Evolutionary conservation across 345 rosid species (phyloP).

Genomic region (Lumnitzera littorea): DNA sequence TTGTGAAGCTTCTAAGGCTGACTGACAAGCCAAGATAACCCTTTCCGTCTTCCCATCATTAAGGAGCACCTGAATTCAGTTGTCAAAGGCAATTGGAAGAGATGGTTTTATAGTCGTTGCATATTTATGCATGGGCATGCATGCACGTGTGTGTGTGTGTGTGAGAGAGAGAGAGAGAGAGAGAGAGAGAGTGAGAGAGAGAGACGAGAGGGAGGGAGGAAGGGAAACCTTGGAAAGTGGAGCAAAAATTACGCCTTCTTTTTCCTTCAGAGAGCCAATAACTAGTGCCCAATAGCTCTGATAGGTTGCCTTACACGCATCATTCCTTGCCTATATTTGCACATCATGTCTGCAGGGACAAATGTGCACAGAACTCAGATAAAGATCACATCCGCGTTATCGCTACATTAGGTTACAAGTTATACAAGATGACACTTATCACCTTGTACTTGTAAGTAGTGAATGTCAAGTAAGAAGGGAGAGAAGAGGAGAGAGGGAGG

Average conservation of each 20-base stretch:
- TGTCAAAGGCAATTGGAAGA: not conserved
- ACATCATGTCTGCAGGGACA: not conserved
- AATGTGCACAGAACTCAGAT: too few species aligned
- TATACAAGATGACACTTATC: not conserved
- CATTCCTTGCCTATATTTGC: constrained; percentile 60
- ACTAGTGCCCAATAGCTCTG: constrained; percentile 88
- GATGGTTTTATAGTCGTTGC: not conserved
- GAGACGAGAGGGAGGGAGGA: not conserved
- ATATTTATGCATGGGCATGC: too few species aligned
- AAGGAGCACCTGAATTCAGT: constrained; percentile 51
- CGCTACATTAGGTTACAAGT: too few species aligned
- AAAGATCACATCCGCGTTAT: too few species aligned
- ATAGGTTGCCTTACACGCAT: constrained; percentile 62
- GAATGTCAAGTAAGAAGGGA: too few species aligned
- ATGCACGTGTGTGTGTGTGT: too few species aligned
- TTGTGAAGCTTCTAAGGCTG: constrained; percentile 68
- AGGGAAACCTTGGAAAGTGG: constrained; percentile 71
- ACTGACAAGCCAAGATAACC: constrained; percentile 57
- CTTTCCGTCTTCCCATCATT: constrained; percentile 92
- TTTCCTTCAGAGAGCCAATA: constrained; percentile 77
- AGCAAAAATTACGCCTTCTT: constrained; percentile 67
- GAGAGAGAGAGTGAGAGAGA: too few species aligned
- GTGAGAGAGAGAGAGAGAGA: too few species aligned
- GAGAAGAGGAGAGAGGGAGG: too few species aligned
- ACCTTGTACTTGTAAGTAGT: too few species aligned